phyloP scores from a whole-genome alignment of 2,329 filamentous ascomycete species.

The Apiospora aurea region DNA sequence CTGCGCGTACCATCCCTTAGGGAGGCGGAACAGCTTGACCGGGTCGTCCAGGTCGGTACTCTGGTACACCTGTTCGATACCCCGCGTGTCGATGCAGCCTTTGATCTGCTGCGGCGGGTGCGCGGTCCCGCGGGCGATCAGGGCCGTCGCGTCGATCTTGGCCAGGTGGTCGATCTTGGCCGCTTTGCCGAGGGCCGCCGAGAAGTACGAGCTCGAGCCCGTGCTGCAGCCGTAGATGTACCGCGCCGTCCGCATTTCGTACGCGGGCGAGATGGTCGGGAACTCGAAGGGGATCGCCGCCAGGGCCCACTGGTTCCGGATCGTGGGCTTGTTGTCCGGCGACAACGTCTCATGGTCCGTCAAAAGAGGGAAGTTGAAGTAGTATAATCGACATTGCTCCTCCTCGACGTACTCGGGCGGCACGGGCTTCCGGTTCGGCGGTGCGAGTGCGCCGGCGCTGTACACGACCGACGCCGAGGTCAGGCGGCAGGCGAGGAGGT shows the following conservation, averaged over 20 bases:
- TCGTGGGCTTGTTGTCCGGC: conserved; percentile 40
- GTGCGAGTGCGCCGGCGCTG: conserved; percentile 66
- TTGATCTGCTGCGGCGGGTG: conserved; percentile 56
- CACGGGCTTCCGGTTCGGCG: conserved; percentile 52
- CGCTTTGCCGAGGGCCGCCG: conserved; percentile 66
- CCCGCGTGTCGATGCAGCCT: conserved; percentile 68
- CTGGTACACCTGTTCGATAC: conserved; percentile 58
- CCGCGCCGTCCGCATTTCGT: conserved; percentile 62
- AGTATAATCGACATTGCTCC: conserved; percentile 74
- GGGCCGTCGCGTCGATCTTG: conserved; percentile 62
- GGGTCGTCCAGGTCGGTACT: conserved; percentile 56
- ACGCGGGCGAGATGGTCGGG: conserved; percentile 61
- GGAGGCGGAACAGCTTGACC: conserved; percentile 68
- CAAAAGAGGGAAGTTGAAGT: conserved; percentile 66
- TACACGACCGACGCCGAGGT: conserved; percentile 72
- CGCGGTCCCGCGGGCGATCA: conserved; percentile 60
- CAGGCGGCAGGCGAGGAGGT: conserved; percentile 71
- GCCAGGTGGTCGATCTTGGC: conserved; percentile 71
- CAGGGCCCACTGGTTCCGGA: conserved; percentile 70
- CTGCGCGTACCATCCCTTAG: conserved; percentile 67
- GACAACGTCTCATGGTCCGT: conserved; percentile 27
- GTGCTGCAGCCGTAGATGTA: conserved; percentile 75
- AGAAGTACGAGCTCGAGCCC: conserved; percentile 59
- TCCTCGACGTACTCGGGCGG: conserved; percentile 56
- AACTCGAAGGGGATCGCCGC: conserved; percentile 73